These are phyloP conservation scores for Solanum commersonii DNA, from an alignment of 257 asterid species.

Conservation along the genomic window DNA sequence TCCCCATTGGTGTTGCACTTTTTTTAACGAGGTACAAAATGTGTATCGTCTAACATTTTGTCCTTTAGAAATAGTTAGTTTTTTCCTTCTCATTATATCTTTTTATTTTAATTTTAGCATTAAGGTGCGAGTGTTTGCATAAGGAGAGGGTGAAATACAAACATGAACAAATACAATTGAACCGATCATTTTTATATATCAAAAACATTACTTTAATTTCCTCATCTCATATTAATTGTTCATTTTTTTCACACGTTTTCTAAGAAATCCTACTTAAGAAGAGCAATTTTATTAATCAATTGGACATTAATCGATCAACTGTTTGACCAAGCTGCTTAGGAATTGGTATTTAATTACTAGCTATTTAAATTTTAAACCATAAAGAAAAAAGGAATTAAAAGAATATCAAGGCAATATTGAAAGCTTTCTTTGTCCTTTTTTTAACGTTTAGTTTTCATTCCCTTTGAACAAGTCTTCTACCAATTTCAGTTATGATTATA, in stretches of 20 bases:
- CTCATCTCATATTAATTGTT: neutral
- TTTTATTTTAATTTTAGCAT: neutral
- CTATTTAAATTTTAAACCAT: neutral
- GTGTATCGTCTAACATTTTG: neutral
- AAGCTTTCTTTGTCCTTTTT: neutral
- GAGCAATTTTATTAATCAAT: no score
- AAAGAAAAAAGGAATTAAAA: neutral
- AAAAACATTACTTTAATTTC: neutral
- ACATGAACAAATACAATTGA: neutral
- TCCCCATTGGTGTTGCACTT: neutral
- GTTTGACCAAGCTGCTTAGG: no score
- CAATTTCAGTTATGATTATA: neutral
- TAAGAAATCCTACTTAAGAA: no score
- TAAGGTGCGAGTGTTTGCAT: neutral
- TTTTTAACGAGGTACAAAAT: neutral
- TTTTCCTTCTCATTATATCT: neutral
- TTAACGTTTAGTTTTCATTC: neutral
- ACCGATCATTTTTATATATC: no score
- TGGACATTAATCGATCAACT: no score
- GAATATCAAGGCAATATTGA: neutral
- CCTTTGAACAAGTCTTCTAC: neutral
- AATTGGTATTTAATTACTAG: no score
- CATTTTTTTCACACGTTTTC: fast-evolving
- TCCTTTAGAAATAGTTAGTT: neutral
- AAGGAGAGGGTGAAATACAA: neutral